A percentile compares a stretch with the other conserved stretches of the same genome.
Evolutionary conservation across 352 stramenopile species (phyloP).

Genomic region (Phytophthora megakarya): DNA sequence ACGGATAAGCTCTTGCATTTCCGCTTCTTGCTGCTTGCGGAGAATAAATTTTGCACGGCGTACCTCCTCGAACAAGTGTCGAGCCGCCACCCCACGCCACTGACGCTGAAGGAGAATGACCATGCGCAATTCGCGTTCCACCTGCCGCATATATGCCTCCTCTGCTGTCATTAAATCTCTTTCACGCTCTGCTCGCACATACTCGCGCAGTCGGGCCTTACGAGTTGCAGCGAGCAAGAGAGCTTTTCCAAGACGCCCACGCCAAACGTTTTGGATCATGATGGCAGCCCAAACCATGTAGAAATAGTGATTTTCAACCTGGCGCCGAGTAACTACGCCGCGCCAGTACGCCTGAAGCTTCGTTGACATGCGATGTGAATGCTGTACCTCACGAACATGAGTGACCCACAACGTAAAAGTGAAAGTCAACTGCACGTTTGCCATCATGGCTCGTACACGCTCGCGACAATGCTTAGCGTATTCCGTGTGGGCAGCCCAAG

Average conservation of each 20-base stretch:
- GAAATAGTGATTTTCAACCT: conserved; percentile 67
- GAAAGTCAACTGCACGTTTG: conserved; percentile 58
- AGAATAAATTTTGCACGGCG: conserved; percentile 57
- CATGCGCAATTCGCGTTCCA: conserved; percentile 58
- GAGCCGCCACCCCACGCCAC: conserved; percentile 72
- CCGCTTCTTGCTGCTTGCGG: conserved; percentile 69
- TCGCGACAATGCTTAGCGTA: conserved; percentile 49
- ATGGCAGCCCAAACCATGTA: conserved; percentile 64
- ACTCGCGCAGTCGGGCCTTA: conserved; percentile 69
- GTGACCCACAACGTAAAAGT: conserved; percentile 57
- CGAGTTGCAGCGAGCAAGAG: conserved; percentile 58
- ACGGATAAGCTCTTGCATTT: conserved; percentile 69
- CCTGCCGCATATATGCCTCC: conserved; percentile 44
- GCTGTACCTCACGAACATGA: conserved; percentile 36
- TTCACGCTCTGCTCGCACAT: conserved; percentile 67
- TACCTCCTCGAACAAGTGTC: conserved; percentile 65
- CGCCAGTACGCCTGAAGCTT: conserved; percentile 73
- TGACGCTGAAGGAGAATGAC: conserved; percentile 71
- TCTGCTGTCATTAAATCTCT: conserved; percentile 60
- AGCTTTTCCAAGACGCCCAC: conserved; percentile 52
- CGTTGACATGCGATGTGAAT: conserved; percentile 42
- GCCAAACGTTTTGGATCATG: conserved; percentile 76
- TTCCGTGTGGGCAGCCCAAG: conserved; percentile 49
- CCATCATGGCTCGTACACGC: conserved; percentile 49
- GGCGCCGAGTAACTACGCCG: conserved; percentile 43